These are phyloP conservation scores for Apophysomyces sp. DNA, from an alignment of 371 early-diverging fungal species.

Conservation along the genomic window DNA sequence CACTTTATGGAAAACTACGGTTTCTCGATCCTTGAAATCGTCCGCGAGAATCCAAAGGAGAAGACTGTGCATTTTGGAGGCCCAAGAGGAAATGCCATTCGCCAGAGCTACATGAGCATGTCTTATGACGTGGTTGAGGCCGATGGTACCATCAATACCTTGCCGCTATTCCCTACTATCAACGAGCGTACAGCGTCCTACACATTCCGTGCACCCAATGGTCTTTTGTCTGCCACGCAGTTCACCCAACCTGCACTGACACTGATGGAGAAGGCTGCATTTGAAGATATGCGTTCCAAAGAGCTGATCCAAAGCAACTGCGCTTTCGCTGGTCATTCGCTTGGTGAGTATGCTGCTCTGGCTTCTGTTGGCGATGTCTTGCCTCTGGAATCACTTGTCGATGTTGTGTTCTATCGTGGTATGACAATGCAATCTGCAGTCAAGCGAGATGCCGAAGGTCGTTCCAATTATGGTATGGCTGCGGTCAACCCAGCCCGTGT, in stretches of 20 bases:
- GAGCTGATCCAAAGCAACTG: slow-evolving; percentile 84
- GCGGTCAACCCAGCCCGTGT: slow-evolving; percentile 95
- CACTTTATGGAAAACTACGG: slow-evolving; percentile 90
- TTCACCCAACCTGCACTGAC: slow-evolving; percentile 95
- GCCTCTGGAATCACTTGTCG: slow-evolving; percentile 84
- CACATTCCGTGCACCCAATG: slow-evolving; percentile 90
- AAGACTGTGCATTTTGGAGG: slow-evolving; percentile 96
- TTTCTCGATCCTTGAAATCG: slow-evolving; percentile 92
- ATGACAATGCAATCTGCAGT: slow-evolving; percentile 97
- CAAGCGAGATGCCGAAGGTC: slow-evolving; percentile 76
- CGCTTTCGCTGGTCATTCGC: slow-evolving; percentile 94
- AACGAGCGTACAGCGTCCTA: slow-evolving; percentile 76
- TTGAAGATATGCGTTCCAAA: slow-evolving; percentile 88
- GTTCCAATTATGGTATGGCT: slow-evolving; percentile 94
- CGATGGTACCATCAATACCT: slow-evolving; percentile 68
- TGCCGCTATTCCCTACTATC: slow-evolving; percentile 92
- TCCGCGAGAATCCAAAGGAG: slow-evolving; percentile 86
- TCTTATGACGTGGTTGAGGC: slow-evolving; percentile 84
- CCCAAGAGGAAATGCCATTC: slow-evolving; percentile 86
- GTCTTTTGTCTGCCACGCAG: slow-evolving; percentile 93
- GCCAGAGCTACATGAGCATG: slow-evolving; percentile 88
- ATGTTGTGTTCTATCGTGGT: slow-evolving; percentile 96
- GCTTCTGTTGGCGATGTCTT: slow-evolving; percentile 90
- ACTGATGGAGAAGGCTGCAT: slow-evolving; percentile 92
- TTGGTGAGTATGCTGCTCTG: slow-evolving; percentile 96